Conservation (phyloP, 495 filamentous ascomycete species). For the Trichocladium uniseriatum region DNA sequence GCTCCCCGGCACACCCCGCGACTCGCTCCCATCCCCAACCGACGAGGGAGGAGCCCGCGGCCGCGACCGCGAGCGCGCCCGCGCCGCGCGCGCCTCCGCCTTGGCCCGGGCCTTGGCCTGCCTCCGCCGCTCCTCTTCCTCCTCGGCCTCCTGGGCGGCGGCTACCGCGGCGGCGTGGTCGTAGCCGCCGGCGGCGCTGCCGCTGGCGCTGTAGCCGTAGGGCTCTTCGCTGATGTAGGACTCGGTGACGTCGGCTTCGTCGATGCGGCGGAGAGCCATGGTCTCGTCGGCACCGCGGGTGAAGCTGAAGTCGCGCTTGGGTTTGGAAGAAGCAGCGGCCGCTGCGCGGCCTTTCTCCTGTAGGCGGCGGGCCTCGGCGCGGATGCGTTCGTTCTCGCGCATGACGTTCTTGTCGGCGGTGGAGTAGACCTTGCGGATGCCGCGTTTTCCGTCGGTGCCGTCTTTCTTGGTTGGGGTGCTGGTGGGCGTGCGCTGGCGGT, state of each 20-base stretch:
- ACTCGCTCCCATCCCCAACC: neutral
- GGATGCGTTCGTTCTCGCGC: slow-evolving; percentile 39
- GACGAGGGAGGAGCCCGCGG: too few species aligned
- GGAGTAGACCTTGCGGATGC: slow-evolving; percentile 49
- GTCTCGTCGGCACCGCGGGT: slow-evolving; percentile 33
- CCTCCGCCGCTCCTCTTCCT: too few species aligned
- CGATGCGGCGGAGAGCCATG: slow-evolving; percentile 25
- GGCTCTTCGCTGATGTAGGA: neutral
- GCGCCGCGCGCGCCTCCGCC: neutral
- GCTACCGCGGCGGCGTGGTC: too few species aligned
- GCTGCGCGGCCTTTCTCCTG: slow-evolving; percentile 33
- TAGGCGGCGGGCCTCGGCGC: slow-evolving; percentile 39
- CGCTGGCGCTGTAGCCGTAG: neutral
- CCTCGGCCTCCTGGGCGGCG: too few species aligned
- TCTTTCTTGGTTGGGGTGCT: slow-evolving; percentile 42
- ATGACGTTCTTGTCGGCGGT: slow-evolving; percentile 37
- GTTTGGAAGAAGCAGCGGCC: slow-evolving; percentile 5
- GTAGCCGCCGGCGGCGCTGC: too few species aligned
- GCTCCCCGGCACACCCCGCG: slow-evolving; percentile 33
- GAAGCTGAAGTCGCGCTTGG: slow-evolving; percentile 42
- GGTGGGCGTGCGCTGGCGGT: slow-evolving; percentile 45
- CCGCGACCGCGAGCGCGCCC: slow-evolving; percentile 6
- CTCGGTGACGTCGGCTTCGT: slow-evolving; percentile 13
- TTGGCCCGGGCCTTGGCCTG: too few species aligned
- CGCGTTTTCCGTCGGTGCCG: slow-evolving; percentile 23